Evolutionary conservation across 2,329 filamentous ascomycete species (phyloP), one percentile per base, ranked within the genome.

Genomic region (Volutella citrinella): DNA sequence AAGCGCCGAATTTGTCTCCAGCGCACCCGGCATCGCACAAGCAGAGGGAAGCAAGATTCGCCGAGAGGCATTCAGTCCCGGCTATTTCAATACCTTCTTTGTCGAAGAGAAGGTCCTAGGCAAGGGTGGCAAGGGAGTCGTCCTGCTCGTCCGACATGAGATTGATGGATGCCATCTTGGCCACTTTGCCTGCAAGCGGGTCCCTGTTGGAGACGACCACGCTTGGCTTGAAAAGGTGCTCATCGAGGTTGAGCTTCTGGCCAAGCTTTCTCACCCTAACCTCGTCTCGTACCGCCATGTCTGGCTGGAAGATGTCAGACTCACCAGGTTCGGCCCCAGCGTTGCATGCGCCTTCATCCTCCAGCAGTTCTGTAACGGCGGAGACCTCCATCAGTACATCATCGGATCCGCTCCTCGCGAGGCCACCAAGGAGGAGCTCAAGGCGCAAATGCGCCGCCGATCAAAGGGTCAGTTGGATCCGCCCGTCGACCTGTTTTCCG

Each of bases 321-420:
- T 95, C 32, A 91, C 78, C 43, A 82, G 78, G 3, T 98, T 98
- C 58, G 86, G 89, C 0, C 93, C 94, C 1, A 88, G 80, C 34
- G 89, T 98, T 2, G 89, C 89, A 10, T 97, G 91, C 53, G 89
- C 91, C 5, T 98, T 95, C 58, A 98, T 98, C 37, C 73, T 98
- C 7, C 93, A 98, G 57, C 90, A 98, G 56, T 98, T 95, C 54
- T 98, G 94, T 66, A 97, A 98, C 57, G 76, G 82, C 2, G 93
- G 93, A 12, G 93, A 98, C 56, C 71, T 98, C 13, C 83, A 95
- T 39, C 81, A 84, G 44, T 94, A 95, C 56, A 80, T 98, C 12
- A 70, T 90, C n/a, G 82, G 84, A 7, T 76, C 81, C 6, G 65
- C 68, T 16, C 70, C 79, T 0, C 75, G 77, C 31, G 73, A 79